Conservation (phyloP, 2,329 filamentous ascomycete genomes). For the Penicillium capsulatum region DNA sequence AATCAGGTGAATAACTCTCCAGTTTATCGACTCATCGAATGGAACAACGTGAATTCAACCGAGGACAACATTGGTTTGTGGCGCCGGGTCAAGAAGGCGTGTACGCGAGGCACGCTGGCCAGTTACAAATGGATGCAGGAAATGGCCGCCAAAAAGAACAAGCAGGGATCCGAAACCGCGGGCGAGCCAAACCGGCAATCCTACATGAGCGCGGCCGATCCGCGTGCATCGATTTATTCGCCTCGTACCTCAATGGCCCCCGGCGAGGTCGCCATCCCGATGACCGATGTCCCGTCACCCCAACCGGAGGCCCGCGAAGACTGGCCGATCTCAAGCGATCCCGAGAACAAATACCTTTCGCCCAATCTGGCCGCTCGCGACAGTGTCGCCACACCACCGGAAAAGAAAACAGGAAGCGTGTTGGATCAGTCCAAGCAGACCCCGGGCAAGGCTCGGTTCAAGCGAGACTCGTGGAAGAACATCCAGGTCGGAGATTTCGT, state of each 20-base stretch:
- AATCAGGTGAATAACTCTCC: constrained; percentile 94
- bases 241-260: constrained; percentile 43
- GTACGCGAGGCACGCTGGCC: constrained; percentile 58
- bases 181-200: constrained; percentile 62
- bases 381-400: constrained; percentile 25
- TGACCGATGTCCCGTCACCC: constrained; percentile 91
- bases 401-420: constrained; percentile 59
- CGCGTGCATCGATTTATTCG: constrained; percentile 54
- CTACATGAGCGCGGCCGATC: constrained; percentile 56
- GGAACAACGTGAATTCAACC: constrained; percentile 88
- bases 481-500: constrained; percentile 94
- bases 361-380: constrained; percentile 29
- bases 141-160: constrained; percentile 48
- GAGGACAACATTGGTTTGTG: constrained; percentile 81
- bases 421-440: constrained; percentile 66
- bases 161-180: constrained; percentile 26
- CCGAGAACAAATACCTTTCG: constrained; percentile 32
- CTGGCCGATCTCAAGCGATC: constrained; percentile 35
- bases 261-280: constrained; percentile 70
- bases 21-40: constrained; percentile 82
- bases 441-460: constrained; percentile 74
- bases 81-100: constrained; percentile 88
- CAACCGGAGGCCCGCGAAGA: constrained; percentile 52
- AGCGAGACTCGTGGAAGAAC: constrained; percentile 92
- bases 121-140: constrained; percentile 51